Percentiles rank a stretch among this genome's conserved stretches.
These are phyloP conservation scores for Fusarium nematophilum DNA, from an alignment of 2,329 filamentous ascomycete species.

Conservation along the genomic window DNA sequence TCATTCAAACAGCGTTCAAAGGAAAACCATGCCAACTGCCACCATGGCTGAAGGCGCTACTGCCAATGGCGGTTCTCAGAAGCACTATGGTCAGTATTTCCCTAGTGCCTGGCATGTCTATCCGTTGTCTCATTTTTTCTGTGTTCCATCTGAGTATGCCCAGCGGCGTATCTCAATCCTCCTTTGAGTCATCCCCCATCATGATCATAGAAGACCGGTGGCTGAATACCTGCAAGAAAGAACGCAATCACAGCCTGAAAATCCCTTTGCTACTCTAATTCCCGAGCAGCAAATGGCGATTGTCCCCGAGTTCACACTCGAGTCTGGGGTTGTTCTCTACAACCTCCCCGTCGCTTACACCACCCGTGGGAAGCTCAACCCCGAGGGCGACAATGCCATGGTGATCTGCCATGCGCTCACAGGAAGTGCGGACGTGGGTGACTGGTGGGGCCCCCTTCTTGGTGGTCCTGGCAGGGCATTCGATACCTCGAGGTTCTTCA, in stretches of 20 bases:
- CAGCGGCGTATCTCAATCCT: background rate
- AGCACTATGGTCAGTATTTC: constrained; percentile 48
- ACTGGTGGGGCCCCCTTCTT: constrained; percentile 89
- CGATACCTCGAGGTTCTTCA: constrained; percentile 84
- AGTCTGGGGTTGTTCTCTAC: constrained; percentile 85
- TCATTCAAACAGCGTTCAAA: background rate
- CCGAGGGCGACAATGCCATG: constrained; percentile 74
- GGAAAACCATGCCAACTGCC: constrained; percentile 25
- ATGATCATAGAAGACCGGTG: constrained; percentile 53
- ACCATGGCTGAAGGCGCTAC: constrained; percentile 41
- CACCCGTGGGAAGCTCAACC: constrained; percentile 70
- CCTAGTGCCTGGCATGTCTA: background rate
- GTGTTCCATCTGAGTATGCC: background rate
- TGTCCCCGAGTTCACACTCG: constrained; percentile 89
- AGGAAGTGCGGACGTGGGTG: constrained; percentile 84
- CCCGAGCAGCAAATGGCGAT: constrained; percentile 88
- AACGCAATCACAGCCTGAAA: constrained; percentile 81
- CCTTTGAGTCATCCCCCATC: background rate
- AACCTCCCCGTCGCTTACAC: constrained; percentile 81
- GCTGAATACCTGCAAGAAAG: constrained; percentile 76
- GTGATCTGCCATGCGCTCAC: constrained; percentile 87
- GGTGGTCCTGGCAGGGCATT: constrained; percentile 83
- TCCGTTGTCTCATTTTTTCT: background rate
- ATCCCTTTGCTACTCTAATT: constrained; percentile 88
- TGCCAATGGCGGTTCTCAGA: constrained; percentile 31